phyloP scores from a whole-genome alignment of 441 rosid genomes.

The Bruguiera hainesii region DNA sequence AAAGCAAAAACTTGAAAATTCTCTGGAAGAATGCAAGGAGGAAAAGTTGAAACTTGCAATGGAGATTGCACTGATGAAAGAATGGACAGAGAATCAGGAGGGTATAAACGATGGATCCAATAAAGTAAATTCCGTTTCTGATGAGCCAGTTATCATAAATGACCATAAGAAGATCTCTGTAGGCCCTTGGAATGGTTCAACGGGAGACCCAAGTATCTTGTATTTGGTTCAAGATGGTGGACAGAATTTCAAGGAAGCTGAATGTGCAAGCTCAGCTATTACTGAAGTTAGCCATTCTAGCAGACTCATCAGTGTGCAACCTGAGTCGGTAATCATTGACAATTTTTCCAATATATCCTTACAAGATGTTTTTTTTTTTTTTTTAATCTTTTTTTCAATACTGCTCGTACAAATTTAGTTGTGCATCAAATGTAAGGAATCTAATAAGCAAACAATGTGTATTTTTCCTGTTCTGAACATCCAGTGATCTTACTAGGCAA shows the following conservation, averaged over 20 bases:
- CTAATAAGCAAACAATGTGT: background rate
- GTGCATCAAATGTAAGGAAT: background rate
- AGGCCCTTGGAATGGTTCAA: slow-evolving; percentile 23
- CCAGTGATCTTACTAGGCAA: background rate
- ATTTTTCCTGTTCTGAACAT: background rate
- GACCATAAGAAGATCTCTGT: slow-evolving; percentile 16
- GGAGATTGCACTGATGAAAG: slow-evolving; percentile 56
- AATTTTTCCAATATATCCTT: slow-evolving; percentile 11
- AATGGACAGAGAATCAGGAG: slow-evolving; percentile 39
- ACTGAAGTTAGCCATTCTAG: slow-evolving; percentile 23
- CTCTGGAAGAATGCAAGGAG: slow-evolving; percentile 55
- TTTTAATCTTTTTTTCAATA: background rate
- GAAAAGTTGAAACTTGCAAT: slow-evolving; percentile 52
- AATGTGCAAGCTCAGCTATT: slow-evolving; percentile 23
- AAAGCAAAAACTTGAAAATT: slow-evolving; percentile 73
- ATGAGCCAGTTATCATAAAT: slow-evolving; percentile 21
- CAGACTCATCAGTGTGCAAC: slow-evolving; percentile 23
- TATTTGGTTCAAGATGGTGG: slow-evolving; percentile 20
- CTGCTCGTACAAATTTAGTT: slow-evolving; percentile 1
- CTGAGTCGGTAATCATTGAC: slow-evolving; percentile 38
- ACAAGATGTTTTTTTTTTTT: slow-evolving; percentile 11
- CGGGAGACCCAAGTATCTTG: slow-evolving; percentile 5
- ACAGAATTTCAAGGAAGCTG: slow-evolving; percentile 28
- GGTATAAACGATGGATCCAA: slow-evolving; percentile 31
- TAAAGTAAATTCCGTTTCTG: slow-evolving; percentile 25